Percentiles rank a stretch among this genome's conserved stretches.
Conservation (phyloP, 345 rosid species). For the Cardamine occulta region DNA sequence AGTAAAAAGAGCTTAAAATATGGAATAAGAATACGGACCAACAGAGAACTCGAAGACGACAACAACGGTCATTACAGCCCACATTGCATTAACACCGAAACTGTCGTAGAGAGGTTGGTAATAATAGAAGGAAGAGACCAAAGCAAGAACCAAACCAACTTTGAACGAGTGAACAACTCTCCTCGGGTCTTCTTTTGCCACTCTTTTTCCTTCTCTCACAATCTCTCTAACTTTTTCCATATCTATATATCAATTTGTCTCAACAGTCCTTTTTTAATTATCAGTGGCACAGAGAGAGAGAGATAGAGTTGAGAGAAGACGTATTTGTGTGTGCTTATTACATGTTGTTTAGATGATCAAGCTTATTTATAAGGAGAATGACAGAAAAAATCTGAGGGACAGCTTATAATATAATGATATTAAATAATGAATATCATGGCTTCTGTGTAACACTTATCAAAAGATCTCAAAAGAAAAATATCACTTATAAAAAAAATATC, state of each 20-base stretch:
- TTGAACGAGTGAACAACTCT: constrained; percentile 71
- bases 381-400: constrained; percentile 2
- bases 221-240: constrained; percentile 38
- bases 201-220: constrained; percentile 40
- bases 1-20: background rate
- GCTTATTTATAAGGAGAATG: constrained; percentile 40
- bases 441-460: constrained; percentile 24
- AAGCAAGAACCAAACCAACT: constrained; percentile 66
- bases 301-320: background rate
- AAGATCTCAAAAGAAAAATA: background rate
- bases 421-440: constrained; percentile 20
- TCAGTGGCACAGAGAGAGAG: background rate
- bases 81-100: constrained; percentile 73
- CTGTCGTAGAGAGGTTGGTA: constrained; percentile 62
- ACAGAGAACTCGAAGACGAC: constrained; percentile 81
- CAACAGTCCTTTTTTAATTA: background rate
- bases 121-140: constrained; percentile 67
- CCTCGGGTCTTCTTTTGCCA: constrained; percentile 72
- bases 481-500: constrained; percentile 18
- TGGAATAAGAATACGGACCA: constrained; percentile 50
- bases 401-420: constrained; percentile 10
- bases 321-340: constrained; percentile 25
- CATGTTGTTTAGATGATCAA: constrained; percentile 25
- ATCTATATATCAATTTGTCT: constrained; percentile 2
- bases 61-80: constrained; percentile 89